Evolutionary conservation across 768 basidiomycete species (phyloP).

Genomic region (Amanita jacksonii): DNA sequence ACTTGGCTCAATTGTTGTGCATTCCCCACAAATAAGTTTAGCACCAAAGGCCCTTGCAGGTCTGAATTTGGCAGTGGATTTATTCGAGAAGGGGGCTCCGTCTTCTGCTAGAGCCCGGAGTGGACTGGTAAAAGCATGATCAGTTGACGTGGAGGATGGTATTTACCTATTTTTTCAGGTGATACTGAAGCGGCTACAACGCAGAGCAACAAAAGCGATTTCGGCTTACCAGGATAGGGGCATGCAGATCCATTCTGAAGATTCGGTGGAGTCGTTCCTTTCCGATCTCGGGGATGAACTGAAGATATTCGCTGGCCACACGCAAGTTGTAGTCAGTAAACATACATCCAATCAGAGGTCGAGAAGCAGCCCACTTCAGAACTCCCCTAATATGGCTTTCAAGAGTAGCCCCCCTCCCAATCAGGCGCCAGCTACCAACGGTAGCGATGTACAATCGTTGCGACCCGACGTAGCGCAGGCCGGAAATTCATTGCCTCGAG

Average conservation of each 20-base stretch:
- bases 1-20: slow-evolving; percentile 71
- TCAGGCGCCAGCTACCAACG: too few species aligned
- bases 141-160: background rate
- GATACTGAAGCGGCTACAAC: slow-evolving; percentile 48
- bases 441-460: too few species aligned
- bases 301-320: slow-evolving; percentile 59
- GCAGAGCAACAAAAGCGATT: slow-evolving; percentile 57
- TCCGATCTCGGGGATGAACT: slow-evolving; percentile 41
- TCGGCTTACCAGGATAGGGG: background rate
- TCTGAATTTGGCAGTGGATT: slow-evolving; percentile 53
- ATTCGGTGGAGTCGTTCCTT: background rate
- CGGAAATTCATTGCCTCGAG: too few species aligned
- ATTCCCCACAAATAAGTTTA: slow-evolving; percentile 58
- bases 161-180: slow-evolving; percentile 31
- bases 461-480: too few species aligned
- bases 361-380: background rate
- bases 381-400: background rate
- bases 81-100: slow-evolving; percentile 55
- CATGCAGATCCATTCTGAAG: background rate
- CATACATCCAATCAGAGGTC: slow-evolving; percentile 9
- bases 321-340: slow-evolving; percentile 47
- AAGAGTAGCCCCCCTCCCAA: too few species aligned
- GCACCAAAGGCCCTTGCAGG: slow-evolving; percentile 61
- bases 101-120: slow-evolving; percentile 55
- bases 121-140: slow-evolving; percentile 41